Percentiles rank a stretch among this genome's conserved stretches.
Conservation (phyloP, 345 rosid species). For the Lepidium sativum region DNA sequence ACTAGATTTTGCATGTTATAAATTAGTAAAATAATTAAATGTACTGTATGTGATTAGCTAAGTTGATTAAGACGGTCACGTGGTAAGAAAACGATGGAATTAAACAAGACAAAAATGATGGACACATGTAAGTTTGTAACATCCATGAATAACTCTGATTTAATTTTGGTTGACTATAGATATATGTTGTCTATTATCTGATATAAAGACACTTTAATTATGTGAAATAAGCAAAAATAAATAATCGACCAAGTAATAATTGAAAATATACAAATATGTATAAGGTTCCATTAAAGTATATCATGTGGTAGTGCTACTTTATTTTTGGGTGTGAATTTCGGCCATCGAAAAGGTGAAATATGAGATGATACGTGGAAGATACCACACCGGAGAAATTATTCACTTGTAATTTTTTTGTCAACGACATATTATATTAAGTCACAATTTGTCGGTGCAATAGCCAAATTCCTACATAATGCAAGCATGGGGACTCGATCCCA, state of each 20-base stretch:
- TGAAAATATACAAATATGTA: not conserved
- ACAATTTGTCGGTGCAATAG: no score
- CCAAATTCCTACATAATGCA: no score
- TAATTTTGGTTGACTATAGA: no score
- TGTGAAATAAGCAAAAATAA: no score
- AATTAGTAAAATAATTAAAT: not conserved
- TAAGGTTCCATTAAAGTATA: not conserved
- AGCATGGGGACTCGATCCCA: no score
- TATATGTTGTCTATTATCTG: no score
- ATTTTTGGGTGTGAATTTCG: not conserved
- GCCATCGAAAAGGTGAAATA: not conserved
- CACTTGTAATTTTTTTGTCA: not conserved
- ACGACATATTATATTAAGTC: no score
- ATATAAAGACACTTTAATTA: no score
- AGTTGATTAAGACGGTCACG: not conserved
- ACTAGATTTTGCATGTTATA: not conserved
- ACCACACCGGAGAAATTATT: not conserved
- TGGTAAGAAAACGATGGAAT: not conserved
- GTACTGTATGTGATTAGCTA: not conserved
- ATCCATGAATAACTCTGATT: no score
- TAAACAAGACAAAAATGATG: not conserved
- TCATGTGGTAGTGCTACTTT: not conserved
- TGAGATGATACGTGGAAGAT: not conserved
- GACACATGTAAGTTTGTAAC: no score
- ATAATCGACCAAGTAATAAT: no score